Base-by-base conservation (phyloP, 2,329 filamentous ascomycete species). In the Simplicillium sp. region DNA sequence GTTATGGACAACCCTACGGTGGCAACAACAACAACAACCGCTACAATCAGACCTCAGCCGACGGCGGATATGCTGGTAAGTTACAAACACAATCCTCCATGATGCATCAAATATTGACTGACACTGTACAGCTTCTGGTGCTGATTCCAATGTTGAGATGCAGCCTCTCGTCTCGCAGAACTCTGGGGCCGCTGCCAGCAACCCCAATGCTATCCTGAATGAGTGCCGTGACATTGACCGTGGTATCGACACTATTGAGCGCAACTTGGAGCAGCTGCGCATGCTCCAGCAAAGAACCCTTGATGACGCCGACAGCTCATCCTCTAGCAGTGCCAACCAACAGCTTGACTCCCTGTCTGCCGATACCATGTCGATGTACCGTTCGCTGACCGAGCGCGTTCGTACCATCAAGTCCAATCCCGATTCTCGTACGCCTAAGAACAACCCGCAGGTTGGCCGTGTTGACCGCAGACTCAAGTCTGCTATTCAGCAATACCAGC, bases 301-400 rank as follows among this genome's bases (percentile, higher is more conserved):
- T 48, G 77, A 80, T 54, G 84, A 87, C 53, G 79, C 84, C 45
- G 84, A 89, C 56, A 81, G 80, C 51, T 78, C 77, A 34, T 68
- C 74, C 38, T 76, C 79, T 40, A 83, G 80, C 53, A 71, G 76
- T 45, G 75, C 75, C 35, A 77, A 79, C 52, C 75, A 75, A 46
- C 75, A 84, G 53, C 77, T 96, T 48, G 85, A 94, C 47, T 66
- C 69, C 42, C 71, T 89, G 43, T 83, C 80, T 49, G 73, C 81
- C 35, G 82, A 90, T 48, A 90, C 89, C 50, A 94, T 94, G 80
- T 77, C 76, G 39, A 71, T 81, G 41, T 95, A 94, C 70, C 82
- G 85, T 47, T 77, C 74, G 44, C 75, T 97, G 43, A 86, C 84
- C 42, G 79, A 83, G 40, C 82, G 85, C 40, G 80, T 96, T 49